A percentile compares a stretch with the other conserved stretches of the same genome.
Evolutionary conservation across 306 rosid genomes (phyloP).

Genomic region (Astragalus membranaceus): DNA sequence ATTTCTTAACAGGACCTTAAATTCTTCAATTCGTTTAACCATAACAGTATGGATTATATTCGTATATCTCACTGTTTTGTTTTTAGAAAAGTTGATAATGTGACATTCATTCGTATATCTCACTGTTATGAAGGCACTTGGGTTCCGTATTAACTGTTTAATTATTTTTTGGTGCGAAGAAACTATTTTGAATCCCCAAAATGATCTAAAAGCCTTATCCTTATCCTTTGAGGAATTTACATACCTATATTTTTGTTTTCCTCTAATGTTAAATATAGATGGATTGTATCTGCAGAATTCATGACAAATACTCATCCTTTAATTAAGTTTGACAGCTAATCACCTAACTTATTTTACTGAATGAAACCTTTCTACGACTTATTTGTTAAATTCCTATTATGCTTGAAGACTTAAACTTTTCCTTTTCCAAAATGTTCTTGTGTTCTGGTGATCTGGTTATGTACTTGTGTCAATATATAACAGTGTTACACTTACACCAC

Average conservation of each 20-base stretch:
- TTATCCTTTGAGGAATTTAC: background rate
- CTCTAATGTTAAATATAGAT: background rate
- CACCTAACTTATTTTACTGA: background rate
- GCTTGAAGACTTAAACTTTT: background rate
- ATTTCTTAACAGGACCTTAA: too few relatives aligned
- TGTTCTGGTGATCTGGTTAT: conserved; percentile 1
- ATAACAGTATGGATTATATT: too few relatives aligned
- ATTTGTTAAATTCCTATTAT: background rate
- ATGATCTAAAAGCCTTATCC: background rate
- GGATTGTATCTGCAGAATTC: background rate
- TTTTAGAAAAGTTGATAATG: too few relatives aligned
- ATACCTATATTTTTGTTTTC: background rate
- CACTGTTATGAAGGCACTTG: background rate
- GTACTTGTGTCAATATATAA: background rate
- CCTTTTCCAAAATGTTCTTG: background rate
- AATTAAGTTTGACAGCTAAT: background rate
- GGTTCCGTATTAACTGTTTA: background rate
- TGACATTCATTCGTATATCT: too few relatives aligned
- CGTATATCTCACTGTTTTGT: too few relatives aligned
- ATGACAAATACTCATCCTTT: background rate
- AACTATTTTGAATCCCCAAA: background rate
- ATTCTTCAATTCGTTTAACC: too few relatives aligned
- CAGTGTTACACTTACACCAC: background rate
- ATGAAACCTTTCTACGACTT: background rate
- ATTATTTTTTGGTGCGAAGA: background rate